Conservation (phyloP, 2,329 filamentous ascomycete genomes). For the Pseudogymnoascus sp. region DNA sequence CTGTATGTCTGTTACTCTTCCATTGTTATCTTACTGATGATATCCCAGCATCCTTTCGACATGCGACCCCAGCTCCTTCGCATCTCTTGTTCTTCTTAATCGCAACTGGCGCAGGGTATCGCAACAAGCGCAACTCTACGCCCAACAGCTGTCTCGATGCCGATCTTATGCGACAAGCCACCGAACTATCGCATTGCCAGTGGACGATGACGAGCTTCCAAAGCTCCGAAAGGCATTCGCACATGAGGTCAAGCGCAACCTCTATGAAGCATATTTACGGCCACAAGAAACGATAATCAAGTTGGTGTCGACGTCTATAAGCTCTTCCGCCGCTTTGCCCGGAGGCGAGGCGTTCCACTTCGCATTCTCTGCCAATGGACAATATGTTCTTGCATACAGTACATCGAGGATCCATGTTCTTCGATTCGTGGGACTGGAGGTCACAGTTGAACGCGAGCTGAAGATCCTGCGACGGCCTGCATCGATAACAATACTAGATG, state of each 20-base stretch:
- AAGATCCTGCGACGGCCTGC: constrained; percentile 70
- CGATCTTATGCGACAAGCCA: constrained; percentile 49
- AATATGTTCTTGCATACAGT: constrained; percentile 70
- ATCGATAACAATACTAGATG: constrained; percentile 69
- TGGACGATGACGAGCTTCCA: constrained; percentile 44
- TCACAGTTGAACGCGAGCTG: constrained; percentile 65
- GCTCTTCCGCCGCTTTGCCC: constrained; percentile 69
- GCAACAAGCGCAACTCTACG: constrained; percentile 54
- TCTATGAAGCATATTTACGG: constrained; percentile 67
- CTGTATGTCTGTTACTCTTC: constrained; percentile 41
- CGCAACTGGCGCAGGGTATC: constrained; percentile 56
- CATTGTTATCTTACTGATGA: constrained; percentile 12
- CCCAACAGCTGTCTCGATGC: constrained; percentile 51
- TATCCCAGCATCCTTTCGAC: constrained; percentile 14
- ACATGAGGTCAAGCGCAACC: constrained; percentile 63
- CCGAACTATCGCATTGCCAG: constrained; percentile 19
- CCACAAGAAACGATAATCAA: constrained; percentile 65
- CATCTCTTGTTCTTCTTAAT: constrained; percentile 57
- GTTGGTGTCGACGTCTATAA: constrained; percentile 70
- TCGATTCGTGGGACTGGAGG: constrained; percentile 50
- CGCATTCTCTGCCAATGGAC: constrained; percentile 65
- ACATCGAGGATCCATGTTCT: constrained; percentile 78
- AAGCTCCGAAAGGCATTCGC: constrained; percentile 57
- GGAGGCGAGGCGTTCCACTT: constrained; percentile 83
- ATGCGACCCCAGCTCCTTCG: constrained; percentile 47